Conservation (phyloP, 1,284 basidiomycete genomes). For the Leccinum fuscescens region DNA sequence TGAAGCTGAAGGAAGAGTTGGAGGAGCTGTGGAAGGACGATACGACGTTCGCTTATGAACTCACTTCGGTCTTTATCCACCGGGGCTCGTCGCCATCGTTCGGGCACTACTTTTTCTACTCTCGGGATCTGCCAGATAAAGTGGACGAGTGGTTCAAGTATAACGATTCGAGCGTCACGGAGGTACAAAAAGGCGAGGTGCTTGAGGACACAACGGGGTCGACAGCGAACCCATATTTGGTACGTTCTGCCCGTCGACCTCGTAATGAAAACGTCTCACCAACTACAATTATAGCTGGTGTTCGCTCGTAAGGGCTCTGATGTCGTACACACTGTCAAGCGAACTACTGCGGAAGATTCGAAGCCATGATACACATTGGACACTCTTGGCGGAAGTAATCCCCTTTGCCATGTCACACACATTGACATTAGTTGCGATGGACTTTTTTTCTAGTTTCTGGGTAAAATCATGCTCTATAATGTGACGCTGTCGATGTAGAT, state of each 20-base stretch:
- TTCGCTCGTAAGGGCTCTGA: constrained; percentile 73
- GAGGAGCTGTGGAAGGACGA: constrained; percentile 79
- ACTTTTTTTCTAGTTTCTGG: constrained; percentile 7
- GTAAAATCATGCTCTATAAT: constrained; percentile 22
- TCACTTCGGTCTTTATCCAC: constrained; percentile 96
- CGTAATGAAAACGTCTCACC: constrained; percentile 2
- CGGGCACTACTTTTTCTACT: constrained; percentile 90
- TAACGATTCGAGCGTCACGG: constrained; percentile 82
- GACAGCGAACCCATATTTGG: constrained; percentile 81
- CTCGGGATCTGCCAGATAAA: constrained; percentile 71
- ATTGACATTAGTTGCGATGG: constrained; percentile 6
- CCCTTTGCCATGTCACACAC: constrained; percentile 10
- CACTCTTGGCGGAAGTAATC: constrained; percentile 26
- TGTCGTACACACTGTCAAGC: constrained; percentile 75
- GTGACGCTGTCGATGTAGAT: background rate
- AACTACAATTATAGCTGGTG: constrained; percentile 55
- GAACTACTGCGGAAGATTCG: constrained; percentile 40
- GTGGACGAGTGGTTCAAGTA: constrained; percentile 93
- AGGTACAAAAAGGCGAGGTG: constrained; percentile 74
- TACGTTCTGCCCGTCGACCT: constrained; percentile 36
- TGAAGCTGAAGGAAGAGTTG: constrained; percentile 64
- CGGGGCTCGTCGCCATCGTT: constrained; percentile 81
- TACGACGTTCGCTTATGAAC: constrained; percentile 75
- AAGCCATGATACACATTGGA: constrained; percentile 26
- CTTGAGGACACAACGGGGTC: constrained; percentile 77